Base-by-base conservation (phyloP, 2,329 filamentous ascomycete genomes). In the Pleomassaria siparia region DNA sequence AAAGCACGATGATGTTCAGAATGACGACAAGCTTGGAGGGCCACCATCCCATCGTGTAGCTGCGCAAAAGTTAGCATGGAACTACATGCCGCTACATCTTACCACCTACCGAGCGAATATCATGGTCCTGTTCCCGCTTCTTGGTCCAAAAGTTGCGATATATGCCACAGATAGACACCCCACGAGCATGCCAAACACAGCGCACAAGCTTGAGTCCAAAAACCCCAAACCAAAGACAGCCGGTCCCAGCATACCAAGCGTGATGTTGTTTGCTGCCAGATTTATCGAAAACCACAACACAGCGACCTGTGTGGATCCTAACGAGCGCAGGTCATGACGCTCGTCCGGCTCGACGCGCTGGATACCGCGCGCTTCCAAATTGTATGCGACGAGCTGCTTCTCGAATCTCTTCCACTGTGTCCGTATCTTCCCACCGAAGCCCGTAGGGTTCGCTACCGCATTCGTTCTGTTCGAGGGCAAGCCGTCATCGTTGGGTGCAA, bases 21-120 rank as follows among this genome's bases (percentile, higher is more conserved):
- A 86, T 58, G 12, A 84, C 82, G 26, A 85, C 77, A 7, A 87
- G 66, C 64, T 85, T 86, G 43, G 79, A 79, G 1, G 83, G 83
- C 75, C 80, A 86, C 80, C 81, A 86, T 6, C 83, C 83, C 78
- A 85, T 85, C 15, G 78, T 72, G 58, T 83, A 86, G 11, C 82
- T 75, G 20, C 79, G 75, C 51, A 81, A 4, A 15, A 26, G 24
- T 45, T 28, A 35, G 25, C 18, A n/a, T 2, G 9, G 10, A 6
- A 16, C 8, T 26, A 9, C 25, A 40, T n/a, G 22, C 3, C 18
- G 3, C 18, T 22, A 18, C 5, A 28, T 4, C 3, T 18, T 15
- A 3, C 24, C 20, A 42, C 52, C 20, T 21, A 58, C 48, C 63
- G 53, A 4, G 81, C 77, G 55, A 83, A 76, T 22, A 82, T 79